phyloP scores from a whole-genome alignment of 768 basidiomycete species.

The Leccinum pellstonianum region DNA sequence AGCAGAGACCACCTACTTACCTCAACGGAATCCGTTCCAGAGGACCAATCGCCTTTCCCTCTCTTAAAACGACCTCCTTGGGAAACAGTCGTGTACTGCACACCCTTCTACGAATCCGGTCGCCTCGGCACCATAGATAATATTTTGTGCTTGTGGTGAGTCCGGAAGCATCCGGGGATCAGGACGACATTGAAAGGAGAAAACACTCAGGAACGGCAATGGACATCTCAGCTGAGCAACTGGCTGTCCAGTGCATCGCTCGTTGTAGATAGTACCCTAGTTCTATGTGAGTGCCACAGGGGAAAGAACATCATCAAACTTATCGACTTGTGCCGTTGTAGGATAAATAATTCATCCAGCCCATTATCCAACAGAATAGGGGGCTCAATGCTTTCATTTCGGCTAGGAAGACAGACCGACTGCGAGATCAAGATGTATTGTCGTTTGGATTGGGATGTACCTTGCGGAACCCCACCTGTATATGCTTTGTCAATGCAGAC shows the following conservation, averaged over 20 bases:
- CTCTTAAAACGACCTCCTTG: slow-evolving; percentile 32
- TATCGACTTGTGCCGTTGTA: neutral
- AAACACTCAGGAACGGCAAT: slow-evolving; percentile 3
- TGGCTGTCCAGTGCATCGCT: neutral
- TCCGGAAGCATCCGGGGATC: slow-evolving; percentile 21
- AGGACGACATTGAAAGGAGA: slow-evolving; percentile 17
- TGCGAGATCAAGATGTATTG: neutral
- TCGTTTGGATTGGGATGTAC: neutral
- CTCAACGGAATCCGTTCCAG: slow-evolving; percentile 33
- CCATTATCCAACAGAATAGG: slow-evolving; percentile 1
- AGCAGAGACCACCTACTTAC: slow-evolving; percentile 12
- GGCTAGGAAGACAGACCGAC: neutral
- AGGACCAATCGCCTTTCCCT: slow-evolving; percentile 37
- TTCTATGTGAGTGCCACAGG: neutral
- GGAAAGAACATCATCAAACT: slow-evolving; percentile 1
- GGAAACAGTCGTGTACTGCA: slow-evolving; percentile 32
- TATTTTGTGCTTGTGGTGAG: slow-evolving; percentile 14
- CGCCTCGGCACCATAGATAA: slow-evolving; percentile 25
- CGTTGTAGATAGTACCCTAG: slow-evolving; percentile 8
- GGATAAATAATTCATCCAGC: slow-evolving; percentile 3
- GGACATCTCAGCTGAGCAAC: neutral
- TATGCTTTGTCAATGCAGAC: neutral
- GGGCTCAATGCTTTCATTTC: neutral
- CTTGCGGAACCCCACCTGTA: neutral
- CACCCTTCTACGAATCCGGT: slow-evolving; percentile 41